Percentiles rank a stretch among this genome's conserved stretches.
Evolutionary conservation across 2,329 filamentous ascomycete species (phyloP).

Genomic region (Pestalotiopsis sp.): DNA sequence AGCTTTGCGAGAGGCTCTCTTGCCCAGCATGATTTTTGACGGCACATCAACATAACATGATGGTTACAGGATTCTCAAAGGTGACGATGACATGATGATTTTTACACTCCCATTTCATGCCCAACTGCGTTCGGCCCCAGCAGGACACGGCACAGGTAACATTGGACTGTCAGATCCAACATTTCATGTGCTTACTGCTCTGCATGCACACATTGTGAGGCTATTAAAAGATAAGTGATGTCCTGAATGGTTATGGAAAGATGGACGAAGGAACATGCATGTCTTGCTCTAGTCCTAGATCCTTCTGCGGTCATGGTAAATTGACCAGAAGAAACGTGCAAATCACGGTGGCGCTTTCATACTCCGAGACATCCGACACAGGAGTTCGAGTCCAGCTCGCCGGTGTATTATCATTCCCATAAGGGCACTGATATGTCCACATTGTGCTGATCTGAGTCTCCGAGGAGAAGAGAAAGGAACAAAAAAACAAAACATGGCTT

Average conservation of each 20-base stretch:
- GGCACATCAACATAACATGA: too few species aligned
- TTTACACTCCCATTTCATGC: not conserved
- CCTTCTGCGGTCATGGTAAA: not conserved
- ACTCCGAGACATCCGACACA: not conserved
- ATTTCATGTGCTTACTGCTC: not conserved
- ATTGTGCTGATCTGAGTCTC: too few species aligned
- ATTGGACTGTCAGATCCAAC: not conserved
- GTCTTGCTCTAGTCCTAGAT: not conserved
- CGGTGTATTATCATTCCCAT: too few species aligned
- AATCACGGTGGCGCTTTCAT: not conserved
- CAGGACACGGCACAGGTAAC: not conserved
- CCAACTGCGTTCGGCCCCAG: not conserved
- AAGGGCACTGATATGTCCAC: too few species aligned
- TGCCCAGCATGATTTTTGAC: too few species aligned
- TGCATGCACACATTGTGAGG: not conserved
- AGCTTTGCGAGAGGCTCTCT: too few species aligned
- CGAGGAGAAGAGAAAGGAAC: too few species aligned
- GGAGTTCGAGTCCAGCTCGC: too few species aligned
- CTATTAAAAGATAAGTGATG: not conserved
- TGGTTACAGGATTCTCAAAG: too few species aligned
- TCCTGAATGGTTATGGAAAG: not conserved
- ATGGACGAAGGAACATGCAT: not conserved
- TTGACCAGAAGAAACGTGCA: not conserved
- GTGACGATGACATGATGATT: not conserved
- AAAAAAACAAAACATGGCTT: too few species aligned